Conservation (phyloP, 768 basidiomycete species). For the Pleurotus eryngii region DNA sequence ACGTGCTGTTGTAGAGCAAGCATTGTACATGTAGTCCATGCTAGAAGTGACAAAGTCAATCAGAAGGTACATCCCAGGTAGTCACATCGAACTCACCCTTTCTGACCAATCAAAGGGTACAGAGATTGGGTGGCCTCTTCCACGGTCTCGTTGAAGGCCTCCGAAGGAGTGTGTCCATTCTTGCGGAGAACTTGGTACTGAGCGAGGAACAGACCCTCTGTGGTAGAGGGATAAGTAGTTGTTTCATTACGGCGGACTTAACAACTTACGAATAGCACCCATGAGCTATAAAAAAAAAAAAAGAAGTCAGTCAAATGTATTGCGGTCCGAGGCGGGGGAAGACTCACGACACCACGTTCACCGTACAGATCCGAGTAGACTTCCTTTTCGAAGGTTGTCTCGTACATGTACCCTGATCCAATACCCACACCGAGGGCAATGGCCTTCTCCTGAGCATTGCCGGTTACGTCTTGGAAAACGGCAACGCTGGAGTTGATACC, state of each 20-base stretch:
- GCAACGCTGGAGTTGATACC: slow-evolving; percentile 96
- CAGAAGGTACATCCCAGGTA: neutral
- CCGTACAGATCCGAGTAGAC: slow-evolving; percentile 99
- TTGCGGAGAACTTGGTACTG: slow-evolving; percentile 98
- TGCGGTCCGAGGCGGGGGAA: neutral
- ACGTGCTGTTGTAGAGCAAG: slow-evolving; percentile 98
- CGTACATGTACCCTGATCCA: slow-evolving; percentile 97
- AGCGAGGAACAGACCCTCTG: slow-evolving; percentile 97
- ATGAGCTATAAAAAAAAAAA: slow-evolving; percentile 60
- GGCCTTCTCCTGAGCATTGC: slow-evolving; percentile 97
- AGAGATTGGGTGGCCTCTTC: slow-evolving; percentile 99
- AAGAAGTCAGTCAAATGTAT: slow-evolving; percentile 9
- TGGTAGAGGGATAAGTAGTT: slow-evolving; percentile 3
- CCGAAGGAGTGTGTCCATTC: slow-evolving; percentile 95
- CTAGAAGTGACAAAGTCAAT: slow-evolving; percentile 32
- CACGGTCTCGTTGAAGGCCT: slow-evolving; percentile 99
- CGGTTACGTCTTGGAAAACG: slow-evolving; percentile 96
- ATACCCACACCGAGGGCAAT: slow-evolving; percentile 91
- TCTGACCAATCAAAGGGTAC: slow-evolving; percentile 93
- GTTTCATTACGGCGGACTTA: neutral
- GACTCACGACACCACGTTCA: slow-evolving; percentile 96
- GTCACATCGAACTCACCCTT: slow-evolving; percentile 57
- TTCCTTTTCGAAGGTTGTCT: slow-evolving; percentile 99
- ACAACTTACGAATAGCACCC: slow-evolving; percentile 85
- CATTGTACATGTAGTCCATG: slow-evolving; percentile 99